phyloP scores from a whole-genome alignment of 164 flowering plant species.

The Magnolia changhungtana region DNA sequence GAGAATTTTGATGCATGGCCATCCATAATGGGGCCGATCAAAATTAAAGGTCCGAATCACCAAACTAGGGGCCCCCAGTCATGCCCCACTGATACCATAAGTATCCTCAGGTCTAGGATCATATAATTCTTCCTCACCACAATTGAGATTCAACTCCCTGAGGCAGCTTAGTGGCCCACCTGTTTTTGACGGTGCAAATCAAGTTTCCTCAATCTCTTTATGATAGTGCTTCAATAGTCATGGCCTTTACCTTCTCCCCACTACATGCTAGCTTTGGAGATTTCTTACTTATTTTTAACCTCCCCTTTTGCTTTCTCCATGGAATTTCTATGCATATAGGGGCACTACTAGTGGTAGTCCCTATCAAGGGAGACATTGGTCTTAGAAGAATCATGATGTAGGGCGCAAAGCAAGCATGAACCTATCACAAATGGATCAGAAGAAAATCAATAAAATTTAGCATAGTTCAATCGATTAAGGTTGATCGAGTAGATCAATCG shows the following conservation, averaged over 20 bases:
- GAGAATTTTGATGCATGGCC: too few species aligned
- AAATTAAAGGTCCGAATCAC: too few species aligned
- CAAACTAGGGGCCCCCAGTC: too few species aligned
- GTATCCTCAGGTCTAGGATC: too few species aligned
- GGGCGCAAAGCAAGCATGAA: too few species aligned
- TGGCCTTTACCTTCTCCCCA: constrained; percentile 1
- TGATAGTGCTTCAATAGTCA: constrained; percentile 19
- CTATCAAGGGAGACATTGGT: constrained; percentile 16
- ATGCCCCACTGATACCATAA: too few species aligned
- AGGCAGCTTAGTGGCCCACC: not conserved
- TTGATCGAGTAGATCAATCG: too few species aligned
- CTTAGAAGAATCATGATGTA: not conserved
- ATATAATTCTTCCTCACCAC: not conserved
- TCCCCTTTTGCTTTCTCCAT: constrained; percentile 6
- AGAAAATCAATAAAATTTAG: too few species aligned
- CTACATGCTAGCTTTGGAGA: constrained; percentile 3
- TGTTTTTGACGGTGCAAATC: constrained; percentile 24
- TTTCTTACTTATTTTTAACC: constrained; percentile 8
- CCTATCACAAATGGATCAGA: too few species aligned
- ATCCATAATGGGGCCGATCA: too few species aligned
- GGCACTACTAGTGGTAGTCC: constrained; percentile 14
- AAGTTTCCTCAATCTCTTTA: constrained; percentile 15
- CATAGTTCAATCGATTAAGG: too few species aligned
- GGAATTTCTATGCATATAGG: not conserved
- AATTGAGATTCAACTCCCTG: constrained; percentile 7